phyloP scores from a whole-genome alignment of 148 eudicot species.

The Cornus controversa region DNA sequence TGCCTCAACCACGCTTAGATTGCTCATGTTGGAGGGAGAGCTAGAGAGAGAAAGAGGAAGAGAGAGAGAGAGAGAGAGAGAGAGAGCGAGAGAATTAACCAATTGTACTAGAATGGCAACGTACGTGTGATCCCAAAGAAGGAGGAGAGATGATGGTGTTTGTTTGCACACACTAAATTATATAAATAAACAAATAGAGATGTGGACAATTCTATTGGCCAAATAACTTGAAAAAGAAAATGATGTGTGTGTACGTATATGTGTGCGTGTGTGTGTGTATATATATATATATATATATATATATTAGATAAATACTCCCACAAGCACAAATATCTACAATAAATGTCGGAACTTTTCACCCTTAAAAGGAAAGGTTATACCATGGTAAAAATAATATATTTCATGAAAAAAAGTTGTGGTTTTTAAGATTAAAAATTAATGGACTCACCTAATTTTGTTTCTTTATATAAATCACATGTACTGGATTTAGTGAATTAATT shows the following conservation, averaged over 20 bases:
- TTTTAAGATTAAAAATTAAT: neutral
- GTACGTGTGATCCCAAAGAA: neutral
- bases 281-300: too few relatives aligned
- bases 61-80: slow-evolving; percentile 6
- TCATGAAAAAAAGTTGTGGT: neutral
- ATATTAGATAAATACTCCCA: too few relatives aligned
- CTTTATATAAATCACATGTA: too few relatives aligned
- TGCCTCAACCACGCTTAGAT: slow-evolving; percentile 74
- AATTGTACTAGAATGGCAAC: neutral
- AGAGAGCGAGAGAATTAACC: neutral
- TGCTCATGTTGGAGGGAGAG: slow-evolving; percentile 38
- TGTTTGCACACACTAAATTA: too few relatives aligned
- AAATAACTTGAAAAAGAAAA: neutral
- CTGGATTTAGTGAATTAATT: too few relatives aligned
- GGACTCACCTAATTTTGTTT: too few relatives aligned
- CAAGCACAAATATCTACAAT: too few relatives aligned
- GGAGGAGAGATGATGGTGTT: neutral
- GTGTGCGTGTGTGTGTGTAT: too few relatives aligned
- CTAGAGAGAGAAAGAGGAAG: slow-evolving; percentile 7
- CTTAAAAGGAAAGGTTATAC: too few relatives aligned
- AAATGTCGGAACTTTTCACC: too few relatives aligned
- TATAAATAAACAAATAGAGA: slow-evolving; percentile 4
- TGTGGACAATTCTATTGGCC: neutral
- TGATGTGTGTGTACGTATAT: too few relatives aligned
- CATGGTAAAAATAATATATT: too few relatives aligned